Base-by-base conservation (phyloP, 1,284 basidiomycete genomes). In the Trametes polyzona region DNA sequence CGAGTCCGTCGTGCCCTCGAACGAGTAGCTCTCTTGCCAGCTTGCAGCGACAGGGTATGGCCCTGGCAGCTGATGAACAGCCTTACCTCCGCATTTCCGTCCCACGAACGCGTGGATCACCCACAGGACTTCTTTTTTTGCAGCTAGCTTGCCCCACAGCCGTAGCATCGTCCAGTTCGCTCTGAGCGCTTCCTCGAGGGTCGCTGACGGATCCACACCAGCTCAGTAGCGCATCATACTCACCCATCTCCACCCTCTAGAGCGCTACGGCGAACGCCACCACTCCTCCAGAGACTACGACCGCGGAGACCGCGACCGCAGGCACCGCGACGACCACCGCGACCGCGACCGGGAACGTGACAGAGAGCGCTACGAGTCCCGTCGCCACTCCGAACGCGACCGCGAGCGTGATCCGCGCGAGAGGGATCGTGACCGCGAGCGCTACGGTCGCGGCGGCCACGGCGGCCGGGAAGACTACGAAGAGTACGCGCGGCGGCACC, bases 111-210 rank as follows among this genome's bases (percentile, higher is more conserved):
- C 30, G 30, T 24, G 44, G 14, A 24, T n/a, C 16, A n/a, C 11
- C 44, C 30, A 23, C 44, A 32, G 42, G 4, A 29, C 17, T 29
- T 73, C 71, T 73, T 66, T 73, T n/a, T 76, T 72, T 78, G 73
- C 79, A 83, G 79, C 83, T 84, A 82, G 79, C 81, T 72, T 80
- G 79, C 81, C 69, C 52, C 47, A 9, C 46, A 26, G 17, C 29
- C 35, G n/a, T 36, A 12, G 43, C 16, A 44, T 43, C 50, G 50
- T 42, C 16, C 16, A 39, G 26, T 8, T 10, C 16, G 9, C 24
- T 9, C 19, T 42, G 24, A n/a, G 11, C 5, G 16, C 41, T 16
- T 14, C 41, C 6, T 30, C 21, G 50, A n/a, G n/a, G n/a, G 49
- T 61, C 67, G 69, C 71, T 73, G 53, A 73, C 69, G 55, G 64